Base-by-base conservation (phyloP, 371 early-diverging fungal species). In the Phascolomyces articulosus region DNA sequence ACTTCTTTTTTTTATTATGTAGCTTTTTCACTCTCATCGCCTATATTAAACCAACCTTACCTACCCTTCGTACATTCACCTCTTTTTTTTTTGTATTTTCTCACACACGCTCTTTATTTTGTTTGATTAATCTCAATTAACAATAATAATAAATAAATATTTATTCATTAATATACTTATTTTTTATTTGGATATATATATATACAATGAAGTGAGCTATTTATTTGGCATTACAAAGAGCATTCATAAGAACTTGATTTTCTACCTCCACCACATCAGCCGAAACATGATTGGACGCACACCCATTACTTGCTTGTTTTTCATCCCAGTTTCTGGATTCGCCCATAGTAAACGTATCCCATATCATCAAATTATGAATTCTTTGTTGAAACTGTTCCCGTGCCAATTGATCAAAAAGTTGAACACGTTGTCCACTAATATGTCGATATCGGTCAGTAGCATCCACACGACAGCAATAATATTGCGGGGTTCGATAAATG, bases 401-500 rank as follows among this genome's bases (percentile, higher is more conserved):
- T 0, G 73, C 74, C 24, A 75, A 58, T 2, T 63, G 49, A 63
- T 84, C 75, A 66, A 80, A 85, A 11, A 68, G 64, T 20, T 76
- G 66, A 28, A 80, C 67, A 26, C 84, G 66, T 6, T 71, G 65
- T 0, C 81, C 70, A 40, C 79, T 79, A 27, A 75, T 64, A 41
- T 65, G 62, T n/a, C 86, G 70, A 2, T 70, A 55, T 38, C 78
- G 70, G n/a, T 49, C 55, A 4, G 77, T 66, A 1, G 20, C 29
- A 49, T 84, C 86, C 1, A 76, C 69, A 40, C 83, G 79, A 53
- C 86, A 85, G 64, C 86, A 85, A 58, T 74, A 84, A 54, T 80
- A 81, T 65, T 85, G 86, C 0, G 82, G 75, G 10, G 86, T 76
- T 26, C 86, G 83, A 47, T 83, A 77, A 0, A 82, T 59, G n/a